Evolutionary conservation across 306 rosid species (phyloP).

Genomic region (Macrotyloma uniflorum): DNA sequence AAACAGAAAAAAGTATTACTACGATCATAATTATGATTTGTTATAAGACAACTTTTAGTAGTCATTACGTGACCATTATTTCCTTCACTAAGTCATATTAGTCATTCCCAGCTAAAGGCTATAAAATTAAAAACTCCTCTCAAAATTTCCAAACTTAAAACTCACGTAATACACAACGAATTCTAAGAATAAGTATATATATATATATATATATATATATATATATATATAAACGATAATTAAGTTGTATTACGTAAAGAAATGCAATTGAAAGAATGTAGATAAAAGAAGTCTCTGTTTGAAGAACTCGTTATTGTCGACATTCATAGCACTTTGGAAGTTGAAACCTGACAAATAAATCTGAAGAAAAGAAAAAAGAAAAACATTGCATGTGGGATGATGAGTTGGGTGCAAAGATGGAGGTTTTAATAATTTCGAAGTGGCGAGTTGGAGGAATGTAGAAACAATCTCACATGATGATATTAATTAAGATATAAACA

Average conservation of each 20-base stretch:
- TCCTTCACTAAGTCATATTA: too few species aligned
- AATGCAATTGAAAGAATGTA: not conserved
- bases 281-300: not conserved
- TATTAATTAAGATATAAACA: constrained; percentile 15
- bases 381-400: constrained; percentile 41
- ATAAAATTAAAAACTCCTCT: not conserved
- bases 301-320: not conserved
- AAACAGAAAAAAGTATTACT: too few species aligned
- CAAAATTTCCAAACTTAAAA: not conserved
- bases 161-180: not conserved
- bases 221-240: too few species aligned
- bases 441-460: constrained; percentile 29
- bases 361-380: constrained; percentile 32
- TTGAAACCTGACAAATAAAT: constrained; percentile 30
- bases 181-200: not conserved
- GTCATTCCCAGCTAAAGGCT: too few species aligned
- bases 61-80: too few species aligned
- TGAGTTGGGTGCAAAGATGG: constrained; percentile 35
- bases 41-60: too few species aligned
- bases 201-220: too few species aligned
- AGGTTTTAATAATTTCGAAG: not conserved
- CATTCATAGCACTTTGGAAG: not conserved
- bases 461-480: constrained; percentile 41
- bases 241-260: not conserved
- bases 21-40: too few species aligned